Conservation (phyloP, 345 rosid genomes). For the Salix viminalis region DNA sequence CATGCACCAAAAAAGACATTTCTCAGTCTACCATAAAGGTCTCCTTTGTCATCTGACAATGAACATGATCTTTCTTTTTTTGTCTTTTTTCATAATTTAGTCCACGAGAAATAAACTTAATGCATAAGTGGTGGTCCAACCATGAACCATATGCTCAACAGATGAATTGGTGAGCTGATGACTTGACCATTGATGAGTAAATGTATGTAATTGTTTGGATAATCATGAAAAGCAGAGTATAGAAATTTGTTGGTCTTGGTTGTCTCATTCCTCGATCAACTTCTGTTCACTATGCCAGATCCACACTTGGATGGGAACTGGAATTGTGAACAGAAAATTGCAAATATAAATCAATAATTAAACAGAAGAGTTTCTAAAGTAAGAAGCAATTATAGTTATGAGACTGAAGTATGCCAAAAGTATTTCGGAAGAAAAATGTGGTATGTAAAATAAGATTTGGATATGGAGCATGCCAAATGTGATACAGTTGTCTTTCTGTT, state of each 20-base stretch:
- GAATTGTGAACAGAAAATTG: not conserved
- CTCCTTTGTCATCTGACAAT: not conserved
- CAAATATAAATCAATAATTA: not conserved
- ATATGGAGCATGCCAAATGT: not conserved
- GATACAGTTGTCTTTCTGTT: not conserved
- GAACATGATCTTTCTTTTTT: not conserved
- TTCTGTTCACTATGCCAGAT: not conserved
- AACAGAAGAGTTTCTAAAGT: not conserved
- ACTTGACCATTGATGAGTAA: not conserved
- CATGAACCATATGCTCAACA: not conserved
- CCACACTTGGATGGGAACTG: not conserved
- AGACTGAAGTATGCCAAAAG: not conserved
- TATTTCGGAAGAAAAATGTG: not conserved
- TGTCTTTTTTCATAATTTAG: not conserved
- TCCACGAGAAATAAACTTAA: not conserved
- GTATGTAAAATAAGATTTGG: not conserved
- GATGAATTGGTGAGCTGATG: not conserved
- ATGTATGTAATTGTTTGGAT: not conserved
- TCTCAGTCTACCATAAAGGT: not conserved
- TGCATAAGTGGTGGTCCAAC: not conserved
- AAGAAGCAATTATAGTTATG: not conserved
- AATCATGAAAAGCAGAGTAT: not conserved
- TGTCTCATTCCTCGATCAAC: not conserved
- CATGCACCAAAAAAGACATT: not conserved
- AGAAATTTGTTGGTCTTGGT: not conserved